Evolutionary conservation across 2,329 filamentous ascomycete genomes (phyloP).

Genomic region (Neurospora crassa): DNA sequence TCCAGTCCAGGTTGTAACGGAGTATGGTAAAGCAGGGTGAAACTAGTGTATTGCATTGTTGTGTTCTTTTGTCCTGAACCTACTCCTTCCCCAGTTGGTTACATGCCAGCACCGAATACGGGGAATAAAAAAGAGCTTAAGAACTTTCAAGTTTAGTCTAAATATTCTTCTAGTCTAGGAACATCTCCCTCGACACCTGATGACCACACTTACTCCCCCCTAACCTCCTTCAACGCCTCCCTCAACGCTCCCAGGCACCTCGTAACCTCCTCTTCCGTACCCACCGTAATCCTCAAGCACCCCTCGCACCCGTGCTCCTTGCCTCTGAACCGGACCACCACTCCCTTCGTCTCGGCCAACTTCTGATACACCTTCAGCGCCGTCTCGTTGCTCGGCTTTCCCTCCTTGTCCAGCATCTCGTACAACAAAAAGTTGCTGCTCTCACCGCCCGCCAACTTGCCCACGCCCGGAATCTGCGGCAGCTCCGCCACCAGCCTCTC

Average conservation of each 20-base stretch:
- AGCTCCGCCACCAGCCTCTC: slow-evolving; percentile 66
- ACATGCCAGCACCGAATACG: neutral
- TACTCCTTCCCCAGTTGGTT: neutral
- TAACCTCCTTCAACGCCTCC: slow-evolving; percentile 36
- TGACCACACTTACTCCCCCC: slow-evolving; percentile 19
- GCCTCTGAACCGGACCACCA: slow-evolving; percentile 88
- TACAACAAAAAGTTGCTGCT: slow-evolving; percentile 86
- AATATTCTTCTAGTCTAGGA: neutral
- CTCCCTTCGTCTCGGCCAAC: slow-evolving; percentile 75
- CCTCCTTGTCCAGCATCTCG: slow-evolving; percentile 67
- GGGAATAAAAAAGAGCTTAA: neutral
- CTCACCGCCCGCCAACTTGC: slow-evolving; percentile 67
- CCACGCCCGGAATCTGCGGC: slow-evolving; percentile 66
- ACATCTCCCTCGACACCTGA: neutral
- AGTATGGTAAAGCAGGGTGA: neutral
- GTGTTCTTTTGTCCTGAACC: neutral
- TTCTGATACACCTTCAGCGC: slow-evolving; percentile 75
- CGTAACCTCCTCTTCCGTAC: slow-evolving; percentile 78
- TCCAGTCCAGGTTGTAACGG: neutral
- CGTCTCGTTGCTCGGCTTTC: slow-evolving; percentile 66
- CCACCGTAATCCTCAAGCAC: slow-evolving; percentile 84
- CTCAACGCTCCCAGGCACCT: slow-evolving; percentile 64
- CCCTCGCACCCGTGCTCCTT: slow-evolving; percentile 86
- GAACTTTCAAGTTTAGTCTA: neutral
- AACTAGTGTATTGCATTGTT: neutral